A percentile compares a stretch with the other conserved stretches of the same genome.
These are phyloP conservation scores for Ustilago trichophora DNA, from an alignment of 1,284 basidiomycete species.

Conservation along the genomic window DNA sequence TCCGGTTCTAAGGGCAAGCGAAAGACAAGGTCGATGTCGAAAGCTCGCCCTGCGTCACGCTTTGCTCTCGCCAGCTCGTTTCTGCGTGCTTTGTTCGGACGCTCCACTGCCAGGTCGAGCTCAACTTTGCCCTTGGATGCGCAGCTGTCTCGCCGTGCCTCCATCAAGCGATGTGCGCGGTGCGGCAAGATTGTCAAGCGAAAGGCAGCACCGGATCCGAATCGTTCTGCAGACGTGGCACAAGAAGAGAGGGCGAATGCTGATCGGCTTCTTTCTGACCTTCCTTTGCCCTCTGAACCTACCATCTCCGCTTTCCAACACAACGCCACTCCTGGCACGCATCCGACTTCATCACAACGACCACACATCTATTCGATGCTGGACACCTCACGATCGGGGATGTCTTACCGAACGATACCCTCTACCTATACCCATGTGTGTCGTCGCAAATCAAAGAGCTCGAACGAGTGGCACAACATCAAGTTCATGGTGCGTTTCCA, in stretches of 20 bases:
- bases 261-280: conserved; percentile 14
- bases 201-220: neutral
- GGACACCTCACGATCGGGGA: neutral
- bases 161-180: conserved; percentile 10
- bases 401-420: conserved; percentile 63
- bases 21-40: neutral
- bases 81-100: conserved; percentile 19
- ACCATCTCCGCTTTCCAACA: neutral
- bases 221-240: neutral
- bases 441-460: conserved; percentile 73
- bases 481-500: conserved; percentile 71
- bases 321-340: neutral
- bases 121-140: neutral
- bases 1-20: neutral
- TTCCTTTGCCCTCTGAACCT: conserved; percentile 9
- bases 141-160: no score
- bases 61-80: conserved; percentile 6
- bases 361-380: conserved; percentile 12
- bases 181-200: conserved; percentile 30
- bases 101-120: neutral
- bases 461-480: conserved; percentile 72
- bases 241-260: conserved; percentile 6
- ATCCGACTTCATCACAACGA: conserved; percentile 5
- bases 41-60: neutral
- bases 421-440: conserved; percentile 67